Conservation (phyloP, 108 stramenopile genomes). For the Pseudonitzschia multiseries region DNA sequence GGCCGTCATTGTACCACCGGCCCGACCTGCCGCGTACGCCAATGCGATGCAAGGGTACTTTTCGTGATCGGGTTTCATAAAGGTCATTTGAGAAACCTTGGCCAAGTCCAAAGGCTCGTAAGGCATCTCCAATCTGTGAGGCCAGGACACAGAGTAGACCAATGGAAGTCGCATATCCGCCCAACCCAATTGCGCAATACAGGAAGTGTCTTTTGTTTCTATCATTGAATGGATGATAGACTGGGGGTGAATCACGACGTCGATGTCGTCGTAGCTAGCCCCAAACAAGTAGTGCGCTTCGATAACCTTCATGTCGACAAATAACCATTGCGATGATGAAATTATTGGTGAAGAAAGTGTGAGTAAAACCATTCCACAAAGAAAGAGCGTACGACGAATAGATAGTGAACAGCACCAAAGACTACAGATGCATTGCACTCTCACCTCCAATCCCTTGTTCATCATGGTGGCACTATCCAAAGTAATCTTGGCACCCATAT, state of each 20-base stretch:
- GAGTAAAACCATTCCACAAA: background rate
- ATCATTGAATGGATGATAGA: conserved; percentile 96
- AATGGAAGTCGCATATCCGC: conserved; percentile 97
- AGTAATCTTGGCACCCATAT: conserved; percentile 95
- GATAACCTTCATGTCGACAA: conserved; percentile 65
- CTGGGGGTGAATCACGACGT: conserved; percentile 96
- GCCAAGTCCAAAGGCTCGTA: conserved; percentile 88
- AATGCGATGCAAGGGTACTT: conserved; percentile 95
- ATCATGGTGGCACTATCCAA: conserved; percentile 98
- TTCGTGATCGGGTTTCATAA: conserved; percentile 83
- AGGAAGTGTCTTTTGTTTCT: conserved; percentile 95
- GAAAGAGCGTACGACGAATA: background rate
- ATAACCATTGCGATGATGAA: background rate
- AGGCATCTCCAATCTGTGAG: conserved; percentile 91
- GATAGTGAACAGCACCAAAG: background rate
- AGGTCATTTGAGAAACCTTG: conserved; percentile 79
- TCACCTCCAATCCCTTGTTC: conserved; percentile 97
- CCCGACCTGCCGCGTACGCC: conserved; percentile 91
- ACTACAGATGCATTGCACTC: conserved; percentile 8
- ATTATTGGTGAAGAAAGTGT: background rate
- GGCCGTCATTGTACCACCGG: conserved; percentile 96
- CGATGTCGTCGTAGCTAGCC: conserved; percentile 96
- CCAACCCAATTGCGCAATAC: conserved; percentile 95
- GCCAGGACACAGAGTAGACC: conserved; percentile 95
- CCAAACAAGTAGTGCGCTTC: conserved; percentile 98